These are phyloP conservation scores for Solanum phureja DNA, from an alignment of 257 asterid species.

Conservation along the genomic window DNA sequence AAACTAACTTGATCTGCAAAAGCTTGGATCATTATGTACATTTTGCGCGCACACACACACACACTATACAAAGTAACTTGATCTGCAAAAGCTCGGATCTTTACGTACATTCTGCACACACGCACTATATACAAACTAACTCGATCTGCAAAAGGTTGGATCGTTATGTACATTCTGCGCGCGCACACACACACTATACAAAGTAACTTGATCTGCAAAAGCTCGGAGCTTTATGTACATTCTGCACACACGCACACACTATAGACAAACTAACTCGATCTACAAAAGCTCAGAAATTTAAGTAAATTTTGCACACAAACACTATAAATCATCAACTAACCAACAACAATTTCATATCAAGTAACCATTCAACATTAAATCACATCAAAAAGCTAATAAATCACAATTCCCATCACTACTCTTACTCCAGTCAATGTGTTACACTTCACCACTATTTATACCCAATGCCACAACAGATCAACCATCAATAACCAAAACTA, in stretches of 20 bases:
- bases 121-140: not conserved
- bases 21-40: not conserved
- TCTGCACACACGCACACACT: not conserved
- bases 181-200: not conserved
- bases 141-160: not conserved
- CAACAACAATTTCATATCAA: not conserved
- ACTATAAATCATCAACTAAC: not conserved
- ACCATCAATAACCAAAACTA: not conserved
- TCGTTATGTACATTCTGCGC: not conserved
- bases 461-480: not conserved
- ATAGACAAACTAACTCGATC: not conserved
- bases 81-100: not conserved
- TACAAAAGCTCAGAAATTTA: not conserved
- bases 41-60: not conserved
- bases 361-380: not conserved
- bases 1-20: not conserved
- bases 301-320: not conserved
- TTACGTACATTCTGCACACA: too few relatives aligned
- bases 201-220: not conserved
- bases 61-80: not conserved
- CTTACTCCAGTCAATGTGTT: constrained; percentile 25
- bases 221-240: not conserved
- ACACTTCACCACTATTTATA: constrained; percentile 19
- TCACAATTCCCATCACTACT: not conserved
- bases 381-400: not conserved